phyloP scores from a whole-genome alignment of 2,329 filamentous ascomycete species.

The Penicillium sp. region DNA sequence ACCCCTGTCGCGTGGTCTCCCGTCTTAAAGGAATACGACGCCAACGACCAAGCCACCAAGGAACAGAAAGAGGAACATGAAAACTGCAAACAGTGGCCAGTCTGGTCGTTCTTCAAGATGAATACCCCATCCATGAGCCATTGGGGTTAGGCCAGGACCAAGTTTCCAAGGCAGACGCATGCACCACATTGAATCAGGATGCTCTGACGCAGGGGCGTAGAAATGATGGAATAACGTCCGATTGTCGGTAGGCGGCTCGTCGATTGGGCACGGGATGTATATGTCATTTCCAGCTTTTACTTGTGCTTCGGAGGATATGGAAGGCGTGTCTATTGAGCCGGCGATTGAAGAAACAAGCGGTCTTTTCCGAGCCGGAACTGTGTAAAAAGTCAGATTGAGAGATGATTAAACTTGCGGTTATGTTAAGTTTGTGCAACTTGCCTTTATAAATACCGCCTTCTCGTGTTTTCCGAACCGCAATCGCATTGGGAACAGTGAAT shows the following conservation, averaged over 20 bases:
- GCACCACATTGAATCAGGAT: not conserved
- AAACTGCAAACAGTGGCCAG: not conserved
- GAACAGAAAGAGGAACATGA: not conserved
- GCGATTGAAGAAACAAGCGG: conserved; percentile 39
- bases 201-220: not conserved
- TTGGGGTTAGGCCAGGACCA: not conserved
- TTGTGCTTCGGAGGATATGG: not conserved
- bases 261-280: not conserved
- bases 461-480: not conserved
- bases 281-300: not conserved
- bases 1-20: not conserved
- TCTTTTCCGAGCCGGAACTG: not conserved
- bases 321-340: not conserved
- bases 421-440: too few species aligned
- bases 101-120: not conserved
- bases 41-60: not conserved
- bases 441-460: not conserved
- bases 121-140: not conserved
- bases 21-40: not conserved
- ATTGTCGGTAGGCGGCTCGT: not conserved
- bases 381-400: too few species aligned
- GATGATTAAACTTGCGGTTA: too few species aligned
- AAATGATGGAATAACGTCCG: not conserved
- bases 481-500: not conserved
- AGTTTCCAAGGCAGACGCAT: not conserved